A percentile compares a stretch with the other conserved stretches of the same genome.
Evolutionary conservation across 2,329 filamentous ascomycete species (phyloP).

Genomic region (Venturia effusa): DNA sequence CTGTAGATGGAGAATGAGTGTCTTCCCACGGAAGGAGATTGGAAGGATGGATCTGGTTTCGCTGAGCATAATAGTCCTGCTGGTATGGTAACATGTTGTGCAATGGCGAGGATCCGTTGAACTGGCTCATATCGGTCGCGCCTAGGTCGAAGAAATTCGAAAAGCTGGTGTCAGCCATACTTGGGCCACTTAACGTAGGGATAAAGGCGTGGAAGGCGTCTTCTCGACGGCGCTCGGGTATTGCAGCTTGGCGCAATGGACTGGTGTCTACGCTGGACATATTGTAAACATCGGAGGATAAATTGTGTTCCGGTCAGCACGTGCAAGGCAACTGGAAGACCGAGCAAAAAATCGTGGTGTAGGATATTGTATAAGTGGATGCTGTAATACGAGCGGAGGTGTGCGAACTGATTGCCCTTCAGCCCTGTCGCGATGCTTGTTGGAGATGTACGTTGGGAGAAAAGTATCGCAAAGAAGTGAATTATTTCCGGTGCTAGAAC

Average conservation of each 20-base stretch:
- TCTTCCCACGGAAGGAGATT: slow-evolving; percentile 8
- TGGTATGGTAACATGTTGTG: neutral
- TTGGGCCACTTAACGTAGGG: neutral
- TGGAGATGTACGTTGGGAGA: neutral
- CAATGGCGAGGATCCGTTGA: neutral
- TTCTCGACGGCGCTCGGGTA: neutral
- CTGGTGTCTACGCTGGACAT: neutral
- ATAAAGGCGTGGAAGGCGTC: slow-evolving; percentile 1
- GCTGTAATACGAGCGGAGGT: slow-evolving; percentile 1
- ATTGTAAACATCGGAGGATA: neutral
- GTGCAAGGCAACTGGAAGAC: neutral
- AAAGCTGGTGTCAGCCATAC: neutral
- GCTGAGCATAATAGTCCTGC: neutral
- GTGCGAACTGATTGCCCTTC: neutral
- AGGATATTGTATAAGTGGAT: neutral
- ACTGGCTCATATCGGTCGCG: neutral
- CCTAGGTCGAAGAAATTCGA: neutral
- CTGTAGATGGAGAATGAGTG: slow-evolving; percentile 23
- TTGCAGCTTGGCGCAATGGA: neutral
- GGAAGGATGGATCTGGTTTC: neutral
- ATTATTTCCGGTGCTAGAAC: neutral
- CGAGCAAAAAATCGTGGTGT: neutral
- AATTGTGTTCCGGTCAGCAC: neutral
- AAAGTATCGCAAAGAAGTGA: neutral
- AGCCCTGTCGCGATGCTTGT: neutral